Evolutionary conservation across 768 basidiomycete species (phyloP).

Genomic region (Russula abietina): DNA sequence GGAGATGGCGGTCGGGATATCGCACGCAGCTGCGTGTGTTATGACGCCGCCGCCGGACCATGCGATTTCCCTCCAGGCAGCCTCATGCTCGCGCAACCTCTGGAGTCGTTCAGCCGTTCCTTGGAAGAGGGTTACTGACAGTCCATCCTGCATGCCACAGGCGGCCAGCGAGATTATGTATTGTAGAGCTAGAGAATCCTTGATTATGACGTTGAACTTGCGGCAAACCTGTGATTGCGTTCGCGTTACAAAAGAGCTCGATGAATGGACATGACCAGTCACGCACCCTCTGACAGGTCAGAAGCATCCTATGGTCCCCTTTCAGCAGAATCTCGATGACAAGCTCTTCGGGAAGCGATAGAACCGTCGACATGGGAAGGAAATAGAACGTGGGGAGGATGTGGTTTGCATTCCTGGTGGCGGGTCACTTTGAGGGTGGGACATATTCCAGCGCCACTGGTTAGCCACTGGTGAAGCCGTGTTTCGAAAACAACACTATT

Average conservation of each 20-base stretch:
- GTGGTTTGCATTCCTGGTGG: constrained; percentile 2
- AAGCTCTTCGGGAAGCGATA: constrained; percentile 18
- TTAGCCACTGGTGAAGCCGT: not conserved
- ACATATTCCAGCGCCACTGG: not conserved
- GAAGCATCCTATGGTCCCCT: constrained; percentile 6
- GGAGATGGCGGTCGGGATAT: constrained; percentile 16
- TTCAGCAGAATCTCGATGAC: constrained; percentile 14
- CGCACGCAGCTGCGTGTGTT: not conserved
- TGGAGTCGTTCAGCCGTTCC: constrained; percentile 9
- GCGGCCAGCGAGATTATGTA: constrained; percentile 12
- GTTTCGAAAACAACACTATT: not conserved
- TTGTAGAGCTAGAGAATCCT: constrained; percentile 11
- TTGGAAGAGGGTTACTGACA: not conserved
- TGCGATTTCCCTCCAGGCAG: constrained; percentile 17
- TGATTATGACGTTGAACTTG: constrained; percentile 8
- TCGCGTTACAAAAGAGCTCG: not conserved
- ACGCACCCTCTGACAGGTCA: constrained; percentile 12
- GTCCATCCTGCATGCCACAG: constrained; percentile 16
- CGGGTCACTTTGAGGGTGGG: not conserved
- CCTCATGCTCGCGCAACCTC: constrained; percentile 13
- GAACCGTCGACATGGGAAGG: constrained; percentile 8
- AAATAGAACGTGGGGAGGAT: not conserved
- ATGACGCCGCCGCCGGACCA: constrained; percentile 15
- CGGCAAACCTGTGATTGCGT: constrained; percentile 8
- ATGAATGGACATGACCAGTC: not conserved